phyloP scores from a whole-genome alignment of 140 eudicot genomes.

The Cichorium intybus region DNA sequence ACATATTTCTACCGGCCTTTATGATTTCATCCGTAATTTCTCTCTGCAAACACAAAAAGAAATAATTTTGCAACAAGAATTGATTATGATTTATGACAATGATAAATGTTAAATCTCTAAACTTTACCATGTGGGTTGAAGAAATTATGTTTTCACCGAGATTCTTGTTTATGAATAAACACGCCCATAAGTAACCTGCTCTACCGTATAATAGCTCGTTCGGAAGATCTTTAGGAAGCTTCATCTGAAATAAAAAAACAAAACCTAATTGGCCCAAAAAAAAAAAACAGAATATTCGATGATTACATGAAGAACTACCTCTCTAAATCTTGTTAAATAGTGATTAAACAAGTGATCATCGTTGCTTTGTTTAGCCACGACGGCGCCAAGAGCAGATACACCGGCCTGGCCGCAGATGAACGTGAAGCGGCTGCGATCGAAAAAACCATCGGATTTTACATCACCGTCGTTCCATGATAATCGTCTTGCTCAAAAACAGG shows the following conservation, averaged over 20 bases:
- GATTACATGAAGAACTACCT: conserved; percentile 29
- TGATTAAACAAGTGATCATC: conserved; percentile 40
- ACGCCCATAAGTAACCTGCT: conserved; percentile 80
- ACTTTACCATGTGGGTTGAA: conserved; percentile 47
- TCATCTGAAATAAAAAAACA: conserved; percentile 41
- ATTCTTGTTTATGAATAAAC: conserved; percentile 63
- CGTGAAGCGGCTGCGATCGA: conserved; percentile 52
- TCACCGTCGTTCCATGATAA: neutral
- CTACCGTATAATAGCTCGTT: conserved; percentile 73
- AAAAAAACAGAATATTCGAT: neutral
- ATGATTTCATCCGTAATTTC: conserved; percentile 49
- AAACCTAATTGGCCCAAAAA: neutral
- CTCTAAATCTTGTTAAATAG: conserved; percentile 47
- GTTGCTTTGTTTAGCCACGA: conserved; percentile 49
- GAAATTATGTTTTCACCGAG: conserved; percentile 59
- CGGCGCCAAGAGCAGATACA: conserved; percentile 76
- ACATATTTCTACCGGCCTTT: conserved; percentile 49
- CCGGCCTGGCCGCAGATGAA: conserved; percentile 74
- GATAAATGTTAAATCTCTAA: neutral
- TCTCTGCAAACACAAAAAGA: conserved; percentile 31
- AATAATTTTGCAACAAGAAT: neutral
- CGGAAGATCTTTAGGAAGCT: conserved; percentile 60
- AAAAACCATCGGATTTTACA: neutral
- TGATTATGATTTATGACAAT: too few species aligned
- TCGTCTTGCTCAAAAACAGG: neutral